Percentiles rank a stretch among this genome's conserved stretches.
These are phyloP conservation scores for Aspergillus biplanus DNA, from an alignment of 495 filamentous ascomycete species.

Conservation along the genomic window DNA sequence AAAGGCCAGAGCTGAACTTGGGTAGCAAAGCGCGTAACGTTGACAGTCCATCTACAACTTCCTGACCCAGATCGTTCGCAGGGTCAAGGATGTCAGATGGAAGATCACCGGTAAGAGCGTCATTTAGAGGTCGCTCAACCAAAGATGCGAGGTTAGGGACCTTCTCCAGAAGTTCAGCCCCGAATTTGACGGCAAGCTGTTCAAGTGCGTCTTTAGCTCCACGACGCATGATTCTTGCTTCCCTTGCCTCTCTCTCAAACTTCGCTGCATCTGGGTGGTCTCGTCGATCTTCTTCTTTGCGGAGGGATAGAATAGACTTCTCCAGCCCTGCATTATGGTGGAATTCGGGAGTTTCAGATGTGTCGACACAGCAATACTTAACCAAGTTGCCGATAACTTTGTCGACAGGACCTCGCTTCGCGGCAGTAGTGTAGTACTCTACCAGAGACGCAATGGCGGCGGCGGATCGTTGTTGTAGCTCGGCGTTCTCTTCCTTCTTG, in stretches of 20 bases:
- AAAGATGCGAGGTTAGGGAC: conserved; percentile 79
- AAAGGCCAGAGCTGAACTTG: conserved; percentile 72
- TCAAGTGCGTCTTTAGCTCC: conserved; percentile 95
- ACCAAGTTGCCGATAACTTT: conserved; percentile 93
- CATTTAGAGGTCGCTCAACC: conserved; percentile 77
- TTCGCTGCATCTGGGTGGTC: conserved; percentile 88
- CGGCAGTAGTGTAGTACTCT: conserved; percentile 75
- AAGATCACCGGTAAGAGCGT: conserved; percentile 73
- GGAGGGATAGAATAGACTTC: conserved; percentile 81
- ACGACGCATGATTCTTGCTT: conserved; percentile 83
- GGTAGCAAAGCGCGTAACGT: conserved; percentile 88
- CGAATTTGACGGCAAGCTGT: conserved; percentile 79
- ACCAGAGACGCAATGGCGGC: conserved; percentile 80
- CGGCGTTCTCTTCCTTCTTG: conserved; percentile 89
- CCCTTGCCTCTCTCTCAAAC: conserved; percentile 83
- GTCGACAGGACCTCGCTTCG: conserved; percentile 79
- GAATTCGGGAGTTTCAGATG: conserved; percentile 96
- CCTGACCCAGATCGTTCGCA: conserved; percentile 76
- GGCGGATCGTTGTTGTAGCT: conserved; percentile 88
- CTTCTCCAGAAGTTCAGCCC: conserved; percentile 69
- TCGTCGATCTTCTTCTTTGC: conserved; percentile 94
- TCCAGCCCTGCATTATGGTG: conserved; percentile 72
- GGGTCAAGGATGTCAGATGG: conserved; percentile 70
- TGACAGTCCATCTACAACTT: conserved; percentile 91
- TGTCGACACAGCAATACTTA: conserved; percentile 96